These are phyloP conservation scores for Corymbia maculata DNA, from an alignment of 345 rosid species.

Conservation along the genomic window DNA sequence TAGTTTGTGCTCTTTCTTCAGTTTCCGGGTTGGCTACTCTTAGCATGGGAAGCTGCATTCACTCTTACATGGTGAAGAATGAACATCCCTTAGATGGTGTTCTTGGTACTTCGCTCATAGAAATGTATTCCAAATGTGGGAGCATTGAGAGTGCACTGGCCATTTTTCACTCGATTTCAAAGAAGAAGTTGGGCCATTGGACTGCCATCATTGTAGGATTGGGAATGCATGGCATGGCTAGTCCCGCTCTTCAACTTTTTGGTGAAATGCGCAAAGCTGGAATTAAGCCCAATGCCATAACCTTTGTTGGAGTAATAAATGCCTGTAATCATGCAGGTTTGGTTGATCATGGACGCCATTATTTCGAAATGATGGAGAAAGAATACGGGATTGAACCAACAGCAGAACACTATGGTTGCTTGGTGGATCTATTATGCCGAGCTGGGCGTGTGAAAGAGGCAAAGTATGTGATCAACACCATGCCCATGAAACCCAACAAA, in stretches of 20 bases:
- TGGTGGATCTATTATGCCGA: conserved; percentile 51
- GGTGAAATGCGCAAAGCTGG: conserved; percentile 27
- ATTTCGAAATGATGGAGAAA: conserved; percentile 43
- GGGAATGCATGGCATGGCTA: conserved; percentile 56
- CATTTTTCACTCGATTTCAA: conserved; percentile 18
- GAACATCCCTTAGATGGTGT: conserved; percentile 30
- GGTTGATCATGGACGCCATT: conserved; percentile 35
- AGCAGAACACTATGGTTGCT: conserved; percentile 58
- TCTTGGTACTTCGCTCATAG: conserved; percentile 42
- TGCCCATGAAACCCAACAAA: conserved; percentile 51
- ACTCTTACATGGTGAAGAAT: conserved; percentile 43
- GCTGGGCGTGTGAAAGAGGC: conserved; percentile 56
- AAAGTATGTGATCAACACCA: conserved; percentile 24
- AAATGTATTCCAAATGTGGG: conserved; percentile 72
- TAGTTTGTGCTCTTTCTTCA: conserved; percentile 39
- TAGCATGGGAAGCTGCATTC: conserved; percentile 41
- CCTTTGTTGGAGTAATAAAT: conserved; percentile 59
- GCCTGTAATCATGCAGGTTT: conserved; percentile 76
- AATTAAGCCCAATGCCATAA: conserved; percentile 36
- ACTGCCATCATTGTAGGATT: conserved; percentile 60
- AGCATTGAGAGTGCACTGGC: conserved; percentile 36
- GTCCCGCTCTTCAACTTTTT: conserved; percentile 34
- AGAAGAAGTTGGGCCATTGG: conserved; percentile 60
- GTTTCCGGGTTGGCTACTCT: conserved; percentile 46
- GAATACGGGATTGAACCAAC: conserved; percentile 39